Evolutionary conservation across 2,329 filamentous ascomycete genomes (phyloP).

Genomic region (Biscogniauxia sp.): DNA sequence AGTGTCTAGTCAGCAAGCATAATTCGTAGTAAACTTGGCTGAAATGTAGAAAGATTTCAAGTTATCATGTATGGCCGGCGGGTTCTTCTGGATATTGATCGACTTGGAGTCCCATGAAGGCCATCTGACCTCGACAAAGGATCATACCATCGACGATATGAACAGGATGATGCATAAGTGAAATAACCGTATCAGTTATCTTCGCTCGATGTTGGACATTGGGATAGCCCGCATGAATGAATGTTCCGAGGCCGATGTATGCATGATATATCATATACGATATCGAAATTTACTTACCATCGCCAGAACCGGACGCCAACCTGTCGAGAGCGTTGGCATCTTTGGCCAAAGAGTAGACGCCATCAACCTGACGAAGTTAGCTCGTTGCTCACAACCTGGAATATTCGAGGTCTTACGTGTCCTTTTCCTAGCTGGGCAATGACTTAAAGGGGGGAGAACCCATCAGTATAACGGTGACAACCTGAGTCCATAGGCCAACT

Average conservation of each 20-base stretch:
- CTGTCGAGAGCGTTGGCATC: conserved; percentile 72
- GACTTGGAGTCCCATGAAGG: background rate
- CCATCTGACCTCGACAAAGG: no score
- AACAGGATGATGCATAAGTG: no score
- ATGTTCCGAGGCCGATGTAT: background rate
- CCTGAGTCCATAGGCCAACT: conserved; percentile 51
- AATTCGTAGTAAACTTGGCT: background rate
- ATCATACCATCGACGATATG: no score
- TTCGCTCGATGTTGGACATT: no score
- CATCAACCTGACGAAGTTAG: conserved; percentile 58
- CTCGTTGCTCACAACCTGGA: background rate
- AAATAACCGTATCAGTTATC: no score
- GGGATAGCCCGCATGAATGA: no score
- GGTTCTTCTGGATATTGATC: background rate
- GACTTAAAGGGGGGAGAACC: conserved; percentile 12
- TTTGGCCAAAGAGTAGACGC: conserved; percentile 78
- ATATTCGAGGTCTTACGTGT: conserved; percentile 49
- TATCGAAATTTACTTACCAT: conserved; percentile 46
- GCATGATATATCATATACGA: background rate
- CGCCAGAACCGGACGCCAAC: conserved; percentile 81
- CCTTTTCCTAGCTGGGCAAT: conserved; percentile 82
- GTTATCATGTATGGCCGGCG: background rate
- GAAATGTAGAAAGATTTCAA: background rate
- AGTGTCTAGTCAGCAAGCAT: background rate
- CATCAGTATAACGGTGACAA: conserved; percentile 2